These are phyloP conservation scores for Penicillium sp. DNA, from an alignment of 2,329 filamentous ascomycete genomes.

Conservation along the genomic window DNA sequence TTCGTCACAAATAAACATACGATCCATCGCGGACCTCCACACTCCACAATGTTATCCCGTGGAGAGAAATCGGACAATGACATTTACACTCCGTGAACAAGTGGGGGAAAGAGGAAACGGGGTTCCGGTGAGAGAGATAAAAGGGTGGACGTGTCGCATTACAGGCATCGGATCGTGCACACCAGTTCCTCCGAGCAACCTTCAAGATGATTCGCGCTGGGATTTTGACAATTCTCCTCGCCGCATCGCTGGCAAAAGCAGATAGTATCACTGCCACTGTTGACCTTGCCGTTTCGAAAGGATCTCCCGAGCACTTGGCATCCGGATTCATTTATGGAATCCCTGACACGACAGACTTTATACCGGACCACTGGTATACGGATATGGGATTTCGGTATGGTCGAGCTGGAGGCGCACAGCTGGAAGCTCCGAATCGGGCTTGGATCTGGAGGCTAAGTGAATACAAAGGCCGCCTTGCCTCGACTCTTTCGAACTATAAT, in stretches of 20 bases:
- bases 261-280: conserved; percentile 23
- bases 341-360: conserved; percentile 39
- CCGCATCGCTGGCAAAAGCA: background rate
- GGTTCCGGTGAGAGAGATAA: background rate
- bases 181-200: background rate
- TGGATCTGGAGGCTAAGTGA: conserved; percentile 42
- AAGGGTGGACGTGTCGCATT: background rate
- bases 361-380: conserved; percentile 41
- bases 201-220: background rate
- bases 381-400: conserved; percentile 44
- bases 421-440: conserved; percentile 32
- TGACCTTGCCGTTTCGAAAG: conserved; percentile 32
- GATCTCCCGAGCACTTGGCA: conserved; percentile 37
- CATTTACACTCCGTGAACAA: too few species aligned
- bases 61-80: background rate
- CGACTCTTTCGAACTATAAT: conserved; percentile 47
- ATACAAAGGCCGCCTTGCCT: conserved; percentile 43
- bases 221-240: background rate
- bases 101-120: background rate
- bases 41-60: background rate
- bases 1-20: background rate
- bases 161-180: background rate
- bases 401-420: conserved; percentile 46
- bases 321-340: conserved; percentile 48
- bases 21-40: background rate